phyloP scores from a whole-genome alignment of 1,284 basidiomycete genomes.

The Pseudozyma tsukubaensis region DNA sequence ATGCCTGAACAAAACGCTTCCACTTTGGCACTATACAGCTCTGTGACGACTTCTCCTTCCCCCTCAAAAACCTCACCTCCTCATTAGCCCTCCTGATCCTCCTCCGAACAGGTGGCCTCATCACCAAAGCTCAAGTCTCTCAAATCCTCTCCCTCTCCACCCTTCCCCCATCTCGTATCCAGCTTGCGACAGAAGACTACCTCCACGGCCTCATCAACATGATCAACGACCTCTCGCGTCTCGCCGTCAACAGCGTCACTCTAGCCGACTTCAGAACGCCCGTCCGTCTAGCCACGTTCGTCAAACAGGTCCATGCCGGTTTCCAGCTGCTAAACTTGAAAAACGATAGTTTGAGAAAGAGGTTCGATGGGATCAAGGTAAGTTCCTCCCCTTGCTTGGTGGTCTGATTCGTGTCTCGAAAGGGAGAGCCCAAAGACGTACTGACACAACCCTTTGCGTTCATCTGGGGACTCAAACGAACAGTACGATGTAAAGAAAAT shows the following conservation, averaged over 20 bases:
- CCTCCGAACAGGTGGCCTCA: conserved; percentile 39
- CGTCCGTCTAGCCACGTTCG: conserved; percentile 54
- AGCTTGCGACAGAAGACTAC: conserved; percentile 62
- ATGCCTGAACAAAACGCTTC: no score
- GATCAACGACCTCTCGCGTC: conserved; percentile 60
- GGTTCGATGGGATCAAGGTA: conserved; percentile 67
- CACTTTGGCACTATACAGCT: neutral
- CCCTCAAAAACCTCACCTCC: conserved; percentile 30
- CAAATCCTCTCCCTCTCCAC: conserved; percentile 32
- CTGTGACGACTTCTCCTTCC: conserved; percentile 37
- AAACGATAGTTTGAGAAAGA: conserved; percentile 63
- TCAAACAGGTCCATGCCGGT: conserved; percentile 64
- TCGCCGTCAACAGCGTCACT: conserved; percentile 55
- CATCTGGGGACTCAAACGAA: neutral
- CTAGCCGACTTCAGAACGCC: conserved; percentile 59
- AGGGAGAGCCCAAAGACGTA: neutral
- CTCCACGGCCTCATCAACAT: conserved; percentile 58
- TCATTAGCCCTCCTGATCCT: conserved; percentile 31
- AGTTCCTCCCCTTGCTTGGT: conserved; percentile 3
- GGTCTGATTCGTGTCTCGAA: neutral
- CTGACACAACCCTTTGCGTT: neutral
- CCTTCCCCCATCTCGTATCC: conserved; percentile 8
- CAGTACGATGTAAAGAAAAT: conserved; percentile 68
- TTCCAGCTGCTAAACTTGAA: conserved; percentile 68
- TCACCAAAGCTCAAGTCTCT: conserved; percentile 42